Base-by-base conservation (phyloP, 257 asterid species). In the Solanum paucissectum region DNA sequence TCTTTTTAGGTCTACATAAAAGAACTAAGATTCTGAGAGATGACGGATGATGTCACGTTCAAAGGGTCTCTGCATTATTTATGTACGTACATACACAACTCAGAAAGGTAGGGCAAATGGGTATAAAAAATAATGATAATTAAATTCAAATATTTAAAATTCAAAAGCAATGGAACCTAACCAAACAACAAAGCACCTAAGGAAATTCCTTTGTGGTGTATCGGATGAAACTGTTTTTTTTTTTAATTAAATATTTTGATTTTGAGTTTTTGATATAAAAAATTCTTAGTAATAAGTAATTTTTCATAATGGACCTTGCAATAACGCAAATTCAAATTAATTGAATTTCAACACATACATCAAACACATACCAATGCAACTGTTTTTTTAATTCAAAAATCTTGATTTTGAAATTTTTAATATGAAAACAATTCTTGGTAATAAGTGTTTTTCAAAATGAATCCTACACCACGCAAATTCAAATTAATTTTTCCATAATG, bases 171-270 rank as follows among this genome's bases (percentile, higher is more conserved):
- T 44, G 40, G 84, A 27, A 1, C 66, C 38, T 36, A 79, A 44
- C 85, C 9, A 16, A 25, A 79, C 38, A 79, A 44, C 38, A 44
- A 44, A 42, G 38, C 38, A 25, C 25, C 58, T n/a, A 64, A 11
- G 29, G 72, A 64, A 64, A 64, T 5, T 10, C 32, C 0, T n/a
- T 23, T 13, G 0, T 4, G 18, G 8, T 10, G 4, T 7, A 9
- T 0, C 6, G 2, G 33, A 62, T 62, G 0, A 64, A n/a, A 11
- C 0, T 11, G 1, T 0, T 62, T 9, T 2, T 20, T 58, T 0
- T 1, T 7, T 4, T 0, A 62, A 23, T 62, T 20, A 55, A 62
- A 10, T 62, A 62, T 62, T 4, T 62, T 0, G 0, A n/a, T 62
- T 23, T 62, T 4, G 0, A 62, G 0, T 23, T 62, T 62, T 2